phyloP scores from a whole-genome alignment of 164 flowering plant species.

The Aristolochia contorta region DNA sequence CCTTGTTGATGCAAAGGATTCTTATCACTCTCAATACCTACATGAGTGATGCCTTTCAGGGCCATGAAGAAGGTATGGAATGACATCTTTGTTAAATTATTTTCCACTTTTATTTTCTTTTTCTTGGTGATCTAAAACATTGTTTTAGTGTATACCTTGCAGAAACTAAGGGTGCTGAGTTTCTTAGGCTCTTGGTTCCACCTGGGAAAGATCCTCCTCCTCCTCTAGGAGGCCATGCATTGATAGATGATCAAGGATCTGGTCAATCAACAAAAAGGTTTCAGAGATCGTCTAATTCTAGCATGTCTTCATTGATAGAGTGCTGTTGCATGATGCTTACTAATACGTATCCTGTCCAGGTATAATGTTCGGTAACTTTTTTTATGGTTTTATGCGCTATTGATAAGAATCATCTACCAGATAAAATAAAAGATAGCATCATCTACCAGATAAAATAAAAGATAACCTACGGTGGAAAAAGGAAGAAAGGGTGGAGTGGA shows the following conservation, averaged over 20 bases:
- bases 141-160: constrained; percentile 11
- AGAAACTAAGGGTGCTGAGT: constrained; percentile 45
- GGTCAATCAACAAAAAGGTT: constrained; percentile 26
- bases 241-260: constrained; percentile 15
- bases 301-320: constrained; percentile 37
- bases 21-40: constrained; percentile 38
- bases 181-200: constrained; percentile 40
- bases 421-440: not conserved
- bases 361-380: constrained; percentile 10
- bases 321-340: constrained; percentile 63
- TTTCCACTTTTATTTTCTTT: not conserved
- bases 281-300: constrained; percentile 28
- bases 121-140: not conserved
- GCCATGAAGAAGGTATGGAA: constrained; percentile 69
- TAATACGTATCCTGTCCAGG: constrained; percentile 66
- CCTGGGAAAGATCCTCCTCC: constrained; percentile 68
- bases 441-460: not conserved
- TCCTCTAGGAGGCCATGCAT: constrained; percentile 41
- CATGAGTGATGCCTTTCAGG: constrained; percentile 57
- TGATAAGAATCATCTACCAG: no score
- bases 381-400: not conserved
- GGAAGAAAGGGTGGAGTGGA: no score
- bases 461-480: no score
- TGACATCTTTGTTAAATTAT: not conserved
- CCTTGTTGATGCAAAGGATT: constrained; percentile 61